Percentiles rank a stretch among this genome's conserved stretches.
Conservation (phyloP, 2,329 filamentous ascomycete genomes). For the Ascochyta rabiei region DNA sequence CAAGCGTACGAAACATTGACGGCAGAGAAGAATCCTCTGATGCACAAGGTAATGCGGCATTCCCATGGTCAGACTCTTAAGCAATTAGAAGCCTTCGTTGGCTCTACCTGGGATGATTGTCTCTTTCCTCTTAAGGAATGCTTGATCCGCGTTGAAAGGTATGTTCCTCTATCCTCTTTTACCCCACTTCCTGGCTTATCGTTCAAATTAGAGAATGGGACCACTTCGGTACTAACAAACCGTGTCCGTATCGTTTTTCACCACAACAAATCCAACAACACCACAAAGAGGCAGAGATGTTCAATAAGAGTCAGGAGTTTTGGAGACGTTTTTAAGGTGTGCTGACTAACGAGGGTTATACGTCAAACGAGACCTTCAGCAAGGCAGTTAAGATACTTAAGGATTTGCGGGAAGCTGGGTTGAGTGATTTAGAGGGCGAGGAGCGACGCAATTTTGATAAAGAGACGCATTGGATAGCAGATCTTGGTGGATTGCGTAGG, state of each 20-base stretch:
- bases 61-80: conserved; percentile 33
- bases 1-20: conserved; percentile 30
- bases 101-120: conserved; percentile 33
- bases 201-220: conserved; percentile 34
- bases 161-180: conserved; percentile 13
- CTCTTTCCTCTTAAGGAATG: conserved; percentile 32
- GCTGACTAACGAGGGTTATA: conserved; percentile 33
- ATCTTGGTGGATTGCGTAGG: conserved; percentile 24
- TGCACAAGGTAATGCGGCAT: conserved; percentile 33
- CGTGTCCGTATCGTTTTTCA: conserved; percentile 37
- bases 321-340: conserved; percentile 29
- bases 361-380: conserved; percentile 26
- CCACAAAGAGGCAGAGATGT: conserved; percentile 26
- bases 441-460: conserved; percentile 21
- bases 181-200: conserved; percentile 14
- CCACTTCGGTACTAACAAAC: conserved; percentile 24
- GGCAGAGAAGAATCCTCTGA: conserved; percentile 31
- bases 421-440: conserved; percentile 18
- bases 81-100: conserved; percentile 36
- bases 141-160: conserved; percentile 33
- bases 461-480: conserved; percentile 20
- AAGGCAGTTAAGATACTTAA: conserved; percentile 25
- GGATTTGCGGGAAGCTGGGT: conserved; percentile 21
- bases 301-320: conserved; percentile 35
- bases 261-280: conserved; percentile 29